Evolutionary conservation across 1,139 yeast genomes (phyloP), one percentile per base, ranked within the genome.

Genomic region (Martiniozyma asiatica): DNA sequence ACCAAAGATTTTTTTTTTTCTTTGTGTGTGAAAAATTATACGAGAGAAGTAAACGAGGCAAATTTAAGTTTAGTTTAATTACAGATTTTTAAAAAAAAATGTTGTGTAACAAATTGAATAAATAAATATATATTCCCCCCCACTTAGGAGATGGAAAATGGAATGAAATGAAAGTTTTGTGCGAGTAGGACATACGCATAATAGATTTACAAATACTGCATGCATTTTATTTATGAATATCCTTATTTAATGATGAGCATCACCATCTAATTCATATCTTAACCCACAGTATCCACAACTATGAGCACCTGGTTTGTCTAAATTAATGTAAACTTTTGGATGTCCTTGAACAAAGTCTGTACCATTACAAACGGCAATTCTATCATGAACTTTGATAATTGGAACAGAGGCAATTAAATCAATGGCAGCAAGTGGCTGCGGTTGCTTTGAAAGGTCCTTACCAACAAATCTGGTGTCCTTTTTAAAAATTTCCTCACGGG

Each of bases 361-460:
- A 24, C 94, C 94, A 48, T 79, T 84, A 51, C 94, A 82, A 14
- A 78, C 92, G 2, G 94, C 94, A 35, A 73, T 54, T 46, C 69
- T 66, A 15, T 38, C 36, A 42, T 68, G 70, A 26, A 81, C 60
- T 51, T 69, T 78, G 45, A 72, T 61, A 29, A 82, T 59, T 8
- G 94, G 94, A 48, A 74, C 73, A 48, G 77, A 58, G 25, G 80
- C 76, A 48, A 82, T 79, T 53, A 82, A 65, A 33, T 81, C 89
- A 50, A 82, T 82, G 38, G 93, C 94, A 27, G 94, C 82, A 41
- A 73, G 70, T 6, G 94, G 87, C 48, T 68, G 68, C 37, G 94
- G 94, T 57, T 82, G 92, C 35, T 54, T 48, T 4, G 57, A 61
- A 39, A 81, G 61, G 50, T 81, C 82, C 41, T 63, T 69, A 48